Evolutionary conservation across 768 basidiomycete genomes (phyloP), one percentile per base, ranked within the genome.

Genomic region (Boletus edulis): DNA sequence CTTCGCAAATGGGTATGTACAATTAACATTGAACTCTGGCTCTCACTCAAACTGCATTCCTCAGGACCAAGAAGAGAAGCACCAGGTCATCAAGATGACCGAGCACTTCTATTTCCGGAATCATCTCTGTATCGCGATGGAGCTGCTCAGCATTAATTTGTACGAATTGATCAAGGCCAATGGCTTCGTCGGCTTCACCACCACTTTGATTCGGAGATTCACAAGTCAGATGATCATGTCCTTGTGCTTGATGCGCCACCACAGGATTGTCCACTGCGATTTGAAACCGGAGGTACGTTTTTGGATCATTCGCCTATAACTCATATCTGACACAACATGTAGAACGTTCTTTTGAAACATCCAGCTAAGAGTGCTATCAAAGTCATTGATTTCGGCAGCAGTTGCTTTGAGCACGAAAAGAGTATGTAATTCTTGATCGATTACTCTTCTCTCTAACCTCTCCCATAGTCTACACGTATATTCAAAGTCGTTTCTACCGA

Each of bases 91-190:
- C 72, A 93, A 92, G 72, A 98, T 98, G 93, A 94, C 89, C 1
- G 96, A 98, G 66, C 87, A 96, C 67, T 99, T 99, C 74, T 95
- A 95, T 72, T 99, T 98, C 83, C 85, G 97, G 57, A 89, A 87
- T 56, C 97, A 99, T 72, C 80, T 99, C 13, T 99, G 97, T 73
- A 98, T 99, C 60, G 96, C 95, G 10, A 98, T 94, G 83, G 97
- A 99, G 71, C 76, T 98, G 39, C 80, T 99, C 57, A 98, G 95
- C 71, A 98, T 98, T 75, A 99, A 99, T 72, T 78, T 99, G 44
- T 99, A 98, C 74, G 97, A 99, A 73, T 77, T 99, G 57, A 98
- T 99, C 78, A 99, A 99, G 74, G 96, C 96, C 14, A 98, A 99
- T 71, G 93, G 91, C 57, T 98, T 98, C 63, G 91, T 90, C 46